Evolutionary conservation across 1,284 basidiomycete genomes (phyloP).

Genomic region (Sutorius eximius): DNA sequence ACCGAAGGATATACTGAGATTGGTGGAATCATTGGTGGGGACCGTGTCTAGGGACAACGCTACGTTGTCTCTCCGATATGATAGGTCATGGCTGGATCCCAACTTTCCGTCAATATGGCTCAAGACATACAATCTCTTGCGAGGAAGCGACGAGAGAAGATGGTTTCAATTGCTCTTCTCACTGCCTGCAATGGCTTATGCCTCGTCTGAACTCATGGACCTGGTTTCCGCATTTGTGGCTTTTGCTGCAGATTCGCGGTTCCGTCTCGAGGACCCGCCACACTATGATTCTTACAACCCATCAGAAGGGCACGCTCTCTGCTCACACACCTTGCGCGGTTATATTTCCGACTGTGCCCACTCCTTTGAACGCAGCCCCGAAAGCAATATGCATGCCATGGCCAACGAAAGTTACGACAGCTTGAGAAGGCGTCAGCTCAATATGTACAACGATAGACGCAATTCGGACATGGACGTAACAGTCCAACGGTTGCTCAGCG

Average conservation of each 20-base stretch:
- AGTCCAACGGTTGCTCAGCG: neutral
- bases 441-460: conserved; percentile 11
- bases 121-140: conserved; percentile 34
- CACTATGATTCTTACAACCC: conserved; percentile 13
- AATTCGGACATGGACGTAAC: conserved; percentile 2
- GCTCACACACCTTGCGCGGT: neutral
- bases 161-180: conserved; percentile 34
- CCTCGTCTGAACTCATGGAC: conserved; percentile 1
- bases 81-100: conserved; percentile 21
- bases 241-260: conserved; percentile 25
- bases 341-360: conserved; percentile 7
- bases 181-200: conserved; percentile 35
- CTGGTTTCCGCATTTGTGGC: conserved; percentile 34
- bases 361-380: conserved; percentile 18
- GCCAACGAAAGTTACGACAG: conserved; percentile 4
- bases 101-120: conserved; percentile 30
- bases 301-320: conserved; percentile 12
- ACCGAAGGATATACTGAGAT: neutral
- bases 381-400: neutral
- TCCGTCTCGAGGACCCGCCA: conserved; percentile 18
- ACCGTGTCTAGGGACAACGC: neutral
- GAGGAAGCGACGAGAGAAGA: conserved; percentile 7
- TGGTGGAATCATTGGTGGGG: conserved; percentile 11
- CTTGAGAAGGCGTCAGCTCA: conserved; percentile 6
- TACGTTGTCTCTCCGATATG: conserved; percentile 21